These are phyloP conservation scores for Pyrrhoderma lamaoense DNA, from an alignment of 1,284 basidiomycete genomes.

Conservation along the genomic window DNA sequence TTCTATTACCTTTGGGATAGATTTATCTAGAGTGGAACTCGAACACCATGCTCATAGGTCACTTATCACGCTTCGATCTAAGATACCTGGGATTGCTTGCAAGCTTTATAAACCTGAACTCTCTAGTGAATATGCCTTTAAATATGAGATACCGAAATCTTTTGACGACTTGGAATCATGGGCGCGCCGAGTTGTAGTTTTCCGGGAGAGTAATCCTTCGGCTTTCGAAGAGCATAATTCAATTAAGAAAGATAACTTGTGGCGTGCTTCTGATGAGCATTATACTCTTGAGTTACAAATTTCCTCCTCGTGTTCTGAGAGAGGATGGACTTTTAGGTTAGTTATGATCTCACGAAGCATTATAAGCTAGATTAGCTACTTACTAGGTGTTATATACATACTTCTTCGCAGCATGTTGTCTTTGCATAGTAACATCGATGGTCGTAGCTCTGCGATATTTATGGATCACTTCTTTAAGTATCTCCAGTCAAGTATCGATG, in stretches of 20 bases:
- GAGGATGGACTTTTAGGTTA: slow-evolving; percentile 15
- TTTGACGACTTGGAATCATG: slow-evolving; percentile 4
- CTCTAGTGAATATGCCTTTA: not conserved
- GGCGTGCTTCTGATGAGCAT: slow-evolving; percentile 10
- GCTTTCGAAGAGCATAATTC: slow-evolving; percentile 13
- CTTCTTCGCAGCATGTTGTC: not conserved
- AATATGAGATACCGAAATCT: slow-evolving; percentile 7
- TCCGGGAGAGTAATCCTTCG: slow-evolving; percentile 6
- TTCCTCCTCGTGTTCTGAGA: slow-evolving; percentile 6
- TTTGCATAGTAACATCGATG: slow-evolving; percentile 1
- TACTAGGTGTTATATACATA: not conserved
- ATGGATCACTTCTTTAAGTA: not conserved
- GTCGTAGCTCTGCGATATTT: not conserved
- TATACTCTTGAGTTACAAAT: slow-evolving; percentile 13
- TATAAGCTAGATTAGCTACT: too few relatives aligned
- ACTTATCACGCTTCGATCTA: not conserved
- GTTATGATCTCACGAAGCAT: too few relatives aligned
- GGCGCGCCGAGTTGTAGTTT: slow-evolving; percentile 13
- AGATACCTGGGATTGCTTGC: not conserved
- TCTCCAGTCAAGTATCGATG: not conserved
- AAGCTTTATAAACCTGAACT: not conserved
- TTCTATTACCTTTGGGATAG: not conserved
- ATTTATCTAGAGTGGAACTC: not conserved
- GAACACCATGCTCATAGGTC: not conserved
- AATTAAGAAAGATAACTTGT: slow-evolving; percentile 14